Percentiles rank a stretch among this genome's conserved stretches.
These are phyloP conservation scores for Phaseolus lunatus DNA, from an alignment of 306 rosid species.

Conservation along the genomic window DNA sequence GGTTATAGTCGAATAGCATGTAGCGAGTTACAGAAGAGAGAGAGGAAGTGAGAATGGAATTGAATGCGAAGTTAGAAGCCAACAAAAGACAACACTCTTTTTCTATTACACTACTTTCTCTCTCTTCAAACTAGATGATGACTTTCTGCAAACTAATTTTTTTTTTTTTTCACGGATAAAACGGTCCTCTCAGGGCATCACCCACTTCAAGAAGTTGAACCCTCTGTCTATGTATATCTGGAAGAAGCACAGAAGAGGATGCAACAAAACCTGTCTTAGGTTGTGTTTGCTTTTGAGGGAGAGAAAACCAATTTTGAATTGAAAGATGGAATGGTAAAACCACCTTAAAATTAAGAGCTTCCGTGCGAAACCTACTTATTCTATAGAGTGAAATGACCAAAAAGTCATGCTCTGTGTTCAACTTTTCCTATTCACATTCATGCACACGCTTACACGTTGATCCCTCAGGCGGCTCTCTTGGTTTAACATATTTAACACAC, in stretches of 20 bases:
- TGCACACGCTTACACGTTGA: slow-evolving; percentile 71
- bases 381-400: slow-evolving; percentile 50
- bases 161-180: slow-evolving; percentile 46
- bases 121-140: slow-evolving; percentile 38
- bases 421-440: slow-evolving; percentile 56
- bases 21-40: slow-evolving; percentile 33
- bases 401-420: slow-evolving; percentile 44
- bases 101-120: slow-evolving; percentile 25
- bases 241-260: slow-evolving; percentile 41
- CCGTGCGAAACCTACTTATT: slow-evolving; percentile 39
- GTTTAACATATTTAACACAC: neutral
- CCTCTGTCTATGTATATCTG: neutral
- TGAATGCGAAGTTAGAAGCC: slow-evolving; percentile 53
- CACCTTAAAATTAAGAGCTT: slow-evolving; percentile 17
- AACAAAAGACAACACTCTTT: slow-evolving; percentile 48
- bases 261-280: slow-evolving; percentile 36
- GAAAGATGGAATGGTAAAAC: slow-evolving; percentile 32
- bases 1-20: slow-evolving; percentile 52
- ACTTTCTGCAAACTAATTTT: slow-evolving; percentile 51
- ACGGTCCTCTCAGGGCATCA: slow-evolving; percentile 52
- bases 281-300: neutral
- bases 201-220: slow-evolving; percentile 38
- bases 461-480: slow-evolving; percentile 36
- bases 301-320: slow-evolving; percentile 34
- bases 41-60: slow-evolving; percentile 37